Evolutionary conservation across 2,329 filamentous ascomycete genomes (phyloP).

Genomic region (Microdochium nivale): DNA sequence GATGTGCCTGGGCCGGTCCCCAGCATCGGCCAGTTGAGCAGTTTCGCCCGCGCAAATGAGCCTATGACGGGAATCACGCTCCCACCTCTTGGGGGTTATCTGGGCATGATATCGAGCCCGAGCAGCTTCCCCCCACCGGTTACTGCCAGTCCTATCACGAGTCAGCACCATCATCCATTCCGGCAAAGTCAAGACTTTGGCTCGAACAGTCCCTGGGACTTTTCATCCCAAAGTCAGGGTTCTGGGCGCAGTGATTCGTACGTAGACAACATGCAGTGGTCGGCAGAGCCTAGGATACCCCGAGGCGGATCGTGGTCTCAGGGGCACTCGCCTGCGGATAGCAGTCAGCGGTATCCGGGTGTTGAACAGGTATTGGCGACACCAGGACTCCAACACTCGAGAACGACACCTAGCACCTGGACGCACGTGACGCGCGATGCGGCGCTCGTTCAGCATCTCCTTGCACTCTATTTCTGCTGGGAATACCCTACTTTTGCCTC

Average conservation of each 20-base stretch:
- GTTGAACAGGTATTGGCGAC: constrained; percentile 39
- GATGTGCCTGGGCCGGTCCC: neutral
- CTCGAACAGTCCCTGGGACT: constrained; percentile 39
- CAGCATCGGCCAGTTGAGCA: neutral
- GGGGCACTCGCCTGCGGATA: constrained; percentile 21
- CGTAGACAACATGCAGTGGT: constrained; percentile 37
- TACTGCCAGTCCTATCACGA: constrained; percentile 21
- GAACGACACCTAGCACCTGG: constrained; percentile 35
- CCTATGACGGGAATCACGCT: constrained; percentile 3
- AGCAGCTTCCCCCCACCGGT: constrained; percentile 16
- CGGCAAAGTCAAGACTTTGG: constrained; percentile 27
- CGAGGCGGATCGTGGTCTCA: constrained; percentile 44
- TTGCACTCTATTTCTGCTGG: constrained; percentile 66
- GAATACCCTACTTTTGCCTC: constrained; percentile 68
- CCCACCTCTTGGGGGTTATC: constrained; percentile 17
- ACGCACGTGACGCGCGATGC: constrained; percentile 51
- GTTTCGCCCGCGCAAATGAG: neutral
- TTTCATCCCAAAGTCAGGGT: constrained; percentile 36
- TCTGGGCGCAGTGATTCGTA: constrained; percentile 39
- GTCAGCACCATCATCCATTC: constrained; percentile 18
- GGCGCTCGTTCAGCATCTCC: constrained; percentile 51
- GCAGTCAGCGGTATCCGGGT: constrained; percentile 24
- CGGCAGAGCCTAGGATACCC: constrained; percentile 32
- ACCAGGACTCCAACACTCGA: constrained; percentile 31
- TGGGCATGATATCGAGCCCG: constrained; percentile 8